These are phyloP conservation scores for Salix exigua DNA, from an alignment of 345 rosid species.

Conservation along the genomic window DNA sequence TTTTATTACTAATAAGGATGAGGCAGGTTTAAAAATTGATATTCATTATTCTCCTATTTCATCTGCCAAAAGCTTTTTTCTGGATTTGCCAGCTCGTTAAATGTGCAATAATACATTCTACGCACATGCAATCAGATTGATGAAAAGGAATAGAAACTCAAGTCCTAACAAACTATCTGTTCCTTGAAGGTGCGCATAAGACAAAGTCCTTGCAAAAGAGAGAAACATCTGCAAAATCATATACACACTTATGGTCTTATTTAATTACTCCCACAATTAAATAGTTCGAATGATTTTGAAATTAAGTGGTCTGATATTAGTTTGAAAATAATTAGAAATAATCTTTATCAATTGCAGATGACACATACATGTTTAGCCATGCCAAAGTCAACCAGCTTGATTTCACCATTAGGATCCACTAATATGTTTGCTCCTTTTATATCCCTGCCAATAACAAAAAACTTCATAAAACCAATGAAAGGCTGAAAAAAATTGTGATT, in stretches of 20 bases:
- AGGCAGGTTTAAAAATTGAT: background rate
- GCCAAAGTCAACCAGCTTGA: slow-evolving; percentile 95
- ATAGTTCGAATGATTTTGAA: background rate
- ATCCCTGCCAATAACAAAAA: slow-evolving; percentile 52
- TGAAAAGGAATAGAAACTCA: background rate
- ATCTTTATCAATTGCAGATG: slow-evolving; percentile 5
- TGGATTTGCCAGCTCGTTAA: background rate
- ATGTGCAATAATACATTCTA: background rate
- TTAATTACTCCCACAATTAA: background rate
- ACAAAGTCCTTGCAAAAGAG: background rate
- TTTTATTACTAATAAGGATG: background rate
- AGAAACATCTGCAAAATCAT: background rate
- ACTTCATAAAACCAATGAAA: slow-evolving; percentile 5
- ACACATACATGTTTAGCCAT: slow-evolving; percentile 91
- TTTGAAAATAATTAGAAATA: slow-evolving; percentile 1
- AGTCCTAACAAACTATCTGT: background rate
- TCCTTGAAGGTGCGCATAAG: background rate
- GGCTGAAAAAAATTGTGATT: background rate
- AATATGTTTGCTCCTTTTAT: slow-evolving; percentile 96
- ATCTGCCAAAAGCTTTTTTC: background rate
- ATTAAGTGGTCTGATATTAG: background rate
- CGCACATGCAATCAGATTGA: background rate
- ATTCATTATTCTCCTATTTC: background rate
- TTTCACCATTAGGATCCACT: slow-evolving; percentile 91
- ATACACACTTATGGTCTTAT: background rate